These are phyloP conservation scores for Ceratobasidium sp. DNA, from an alignment of 1,284 basidiomycete genomes.

Conservation along the genomic window DNA sequence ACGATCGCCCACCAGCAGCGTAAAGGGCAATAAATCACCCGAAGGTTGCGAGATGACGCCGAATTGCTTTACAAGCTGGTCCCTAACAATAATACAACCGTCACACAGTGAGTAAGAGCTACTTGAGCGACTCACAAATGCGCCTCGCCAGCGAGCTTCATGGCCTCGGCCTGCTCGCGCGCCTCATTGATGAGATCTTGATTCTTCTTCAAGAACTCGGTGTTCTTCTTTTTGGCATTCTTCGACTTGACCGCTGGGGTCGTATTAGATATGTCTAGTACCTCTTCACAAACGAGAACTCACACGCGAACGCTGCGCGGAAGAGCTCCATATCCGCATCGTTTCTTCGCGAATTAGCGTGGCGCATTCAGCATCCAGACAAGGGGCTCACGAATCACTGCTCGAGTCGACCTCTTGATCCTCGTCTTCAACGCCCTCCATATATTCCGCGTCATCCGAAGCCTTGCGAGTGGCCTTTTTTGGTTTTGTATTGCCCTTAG, in stretches of 20 bases:
- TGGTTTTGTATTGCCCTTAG: background rate
- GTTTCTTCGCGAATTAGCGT: background rate
- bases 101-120: background rate
- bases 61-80: background rate
- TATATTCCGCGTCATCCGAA: background rate
- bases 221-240: conserved; percentile 20
- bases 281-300: too few relatives aligned
- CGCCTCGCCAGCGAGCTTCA: conserved; percentile 7
- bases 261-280: too few relatives aligned
- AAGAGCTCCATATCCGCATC: conserved; percentile 27
- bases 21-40: background rate
- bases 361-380: background rate
- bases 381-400: conserved; percentile 17
- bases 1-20: conserved; percentile 3
- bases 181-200: conserved; percentile 6
- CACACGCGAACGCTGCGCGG: conserved; percentile 31
- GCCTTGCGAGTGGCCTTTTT: background rate
- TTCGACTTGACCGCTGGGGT: conserved; percentile 34
- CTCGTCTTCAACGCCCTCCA: background rate
- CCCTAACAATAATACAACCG: background rate
- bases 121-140: conserved; percentile 7
- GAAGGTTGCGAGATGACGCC: conserved; percentile 5
- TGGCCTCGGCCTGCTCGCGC: conserved; percentile 24
- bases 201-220: conserved; percentile 25
- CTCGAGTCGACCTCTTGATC: background rate